phyloP scores from a whole-genome alignment of 148 eudicot species.

The Chenopodium berlandieri region DNA sequence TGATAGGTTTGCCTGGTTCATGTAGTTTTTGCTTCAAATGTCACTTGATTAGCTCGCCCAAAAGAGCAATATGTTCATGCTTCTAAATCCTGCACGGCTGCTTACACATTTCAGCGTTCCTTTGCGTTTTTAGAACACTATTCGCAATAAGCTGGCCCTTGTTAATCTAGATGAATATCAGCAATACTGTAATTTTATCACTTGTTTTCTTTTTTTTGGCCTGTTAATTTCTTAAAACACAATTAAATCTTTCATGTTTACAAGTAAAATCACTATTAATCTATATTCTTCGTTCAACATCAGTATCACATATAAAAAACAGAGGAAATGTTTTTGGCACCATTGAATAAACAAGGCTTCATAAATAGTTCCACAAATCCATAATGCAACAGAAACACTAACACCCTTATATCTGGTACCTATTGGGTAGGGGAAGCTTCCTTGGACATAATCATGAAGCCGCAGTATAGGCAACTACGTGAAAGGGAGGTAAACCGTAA shows the following conservation, averaged over 20 bases:
- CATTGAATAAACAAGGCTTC: not conserved
- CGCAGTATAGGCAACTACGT: not conserved
- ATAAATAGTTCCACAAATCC: not conserved
- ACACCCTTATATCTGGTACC: slow-evolving; percentile 1
- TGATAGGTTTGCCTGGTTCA: not conserved
- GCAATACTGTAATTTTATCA: too few species aligned
- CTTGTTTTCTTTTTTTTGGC: not conserved
- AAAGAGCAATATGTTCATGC: too few species aligned
- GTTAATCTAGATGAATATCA: too few species aligned
- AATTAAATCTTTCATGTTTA: not conserved
- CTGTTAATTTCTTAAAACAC: not conserved
- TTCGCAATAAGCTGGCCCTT: too few species aligned
- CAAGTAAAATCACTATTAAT: not conserved
- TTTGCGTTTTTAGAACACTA: too few species aligned
- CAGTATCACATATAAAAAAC: not conserved
- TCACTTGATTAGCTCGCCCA: too few species aligned
- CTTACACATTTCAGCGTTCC: too few species aligned
- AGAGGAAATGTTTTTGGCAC: not conserved
- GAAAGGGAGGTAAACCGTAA: slow-evolving; percentile 11
- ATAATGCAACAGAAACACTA: not conserved
- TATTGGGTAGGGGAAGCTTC: not conserved
- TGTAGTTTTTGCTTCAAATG: not conserved
- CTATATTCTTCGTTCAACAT: not conserved
- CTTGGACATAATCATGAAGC: not conserved
- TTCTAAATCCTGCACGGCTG: too few species aligned